Conservation (phyloP, 768 basidiomycete genomes). For the Tulasnella sp. region DNA sequence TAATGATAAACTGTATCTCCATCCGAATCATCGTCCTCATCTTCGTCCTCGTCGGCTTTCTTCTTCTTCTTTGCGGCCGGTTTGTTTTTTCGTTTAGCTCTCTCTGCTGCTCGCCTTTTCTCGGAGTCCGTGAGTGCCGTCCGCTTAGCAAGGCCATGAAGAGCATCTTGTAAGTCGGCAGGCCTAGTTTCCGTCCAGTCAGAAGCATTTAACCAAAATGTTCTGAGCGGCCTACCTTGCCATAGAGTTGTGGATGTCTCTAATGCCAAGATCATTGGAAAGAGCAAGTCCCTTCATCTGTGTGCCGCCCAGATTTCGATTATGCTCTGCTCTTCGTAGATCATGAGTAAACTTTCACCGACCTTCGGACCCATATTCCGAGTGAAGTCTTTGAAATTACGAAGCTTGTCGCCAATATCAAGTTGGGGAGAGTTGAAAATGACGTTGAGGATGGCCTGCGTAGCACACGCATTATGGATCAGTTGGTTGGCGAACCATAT, state of each 20-base stretch:
- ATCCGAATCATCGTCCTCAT: conserved; percentile 36
- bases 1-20: conserved; percentile 57
- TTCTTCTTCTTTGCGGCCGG: conserved; percentile 35
- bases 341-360: conserved; percentile 33
- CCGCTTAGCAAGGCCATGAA: conserved; percentile 45
- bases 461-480: conserved; percentile 62
- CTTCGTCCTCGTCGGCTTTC: conserved; percentile 35
- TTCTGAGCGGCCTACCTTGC: conserved; percentile 46
- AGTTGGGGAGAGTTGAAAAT: conserved; percentile 54
- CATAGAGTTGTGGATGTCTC: conserved; percentile 56
- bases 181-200: conserved; percentile 39
- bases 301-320: neutral
- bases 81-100: conserved; percentile 37
- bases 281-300: conserved; percentile 65
- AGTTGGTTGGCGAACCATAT: conserved; percentile 69
- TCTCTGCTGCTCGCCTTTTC: conserved; percentile 39
- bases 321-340: neutral
- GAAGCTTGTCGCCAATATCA: conserved; percentile 48
- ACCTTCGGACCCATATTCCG: conserved; percentile 57
- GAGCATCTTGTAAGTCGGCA: conserved; percentile 55
- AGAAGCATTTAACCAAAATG: neutral
- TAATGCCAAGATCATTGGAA: conserved; percentile 53
- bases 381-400: conserved; percentile 50
- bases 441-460: conserved; percentile 59
- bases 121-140: conserved; percentile 46